A percentile compares a stretch with the other conserved stretches of the same genome.
Conservation (phyloP, 176 grass and related monocot genomes). For the Elymus sibiricus region DNA sequence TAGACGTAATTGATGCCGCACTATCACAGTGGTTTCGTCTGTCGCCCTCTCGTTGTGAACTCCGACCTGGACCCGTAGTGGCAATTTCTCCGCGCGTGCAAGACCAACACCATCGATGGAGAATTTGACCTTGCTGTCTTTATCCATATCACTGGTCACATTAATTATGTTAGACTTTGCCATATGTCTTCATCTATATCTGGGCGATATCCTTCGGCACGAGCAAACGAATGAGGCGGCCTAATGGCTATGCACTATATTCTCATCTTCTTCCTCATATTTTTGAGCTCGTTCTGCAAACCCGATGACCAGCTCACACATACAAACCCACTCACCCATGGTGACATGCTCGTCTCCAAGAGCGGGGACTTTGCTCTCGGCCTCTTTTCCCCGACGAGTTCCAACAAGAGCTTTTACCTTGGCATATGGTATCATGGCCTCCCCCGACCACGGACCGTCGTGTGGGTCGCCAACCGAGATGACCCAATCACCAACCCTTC, state of each 20-base stretch:
- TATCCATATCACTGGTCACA: no score
- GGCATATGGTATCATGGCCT: not conserved
- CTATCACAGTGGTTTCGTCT: no score
- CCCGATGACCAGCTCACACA: not conserved
- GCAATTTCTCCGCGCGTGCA: no score
- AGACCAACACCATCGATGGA: no score
- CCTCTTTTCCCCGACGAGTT: not conserved
- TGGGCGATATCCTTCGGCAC: not conserved
- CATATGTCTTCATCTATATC: no score
- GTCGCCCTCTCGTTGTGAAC: no score
- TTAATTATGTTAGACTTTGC: no score
- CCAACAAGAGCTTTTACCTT: not conserved
- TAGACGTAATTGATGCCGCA: no score
- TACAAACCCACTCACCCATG: not conserved
- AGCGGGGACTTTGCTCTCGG: not conserved
- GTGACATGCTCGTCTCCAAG: not conserved
- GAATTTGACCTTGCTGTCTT: no score
- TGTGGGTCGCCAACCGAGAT: not conserved
- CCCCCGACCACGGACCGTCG: not conserved
- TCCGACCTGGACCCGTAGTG: no score
- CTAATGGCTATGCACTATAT: not conserved
- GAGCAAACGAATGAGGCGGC: not conserved
- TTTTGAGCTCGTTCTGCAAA: not conserved
- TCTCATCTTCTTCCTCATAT: not conserved
- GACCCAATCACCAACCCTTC: not conserved